Evolutionary conservation across 2,329 filamentous ascomycete species (phyloP), one percentile per base, ranked within the genome.

Genomic region (Phaeophleospora eucalypticola): DNA sequence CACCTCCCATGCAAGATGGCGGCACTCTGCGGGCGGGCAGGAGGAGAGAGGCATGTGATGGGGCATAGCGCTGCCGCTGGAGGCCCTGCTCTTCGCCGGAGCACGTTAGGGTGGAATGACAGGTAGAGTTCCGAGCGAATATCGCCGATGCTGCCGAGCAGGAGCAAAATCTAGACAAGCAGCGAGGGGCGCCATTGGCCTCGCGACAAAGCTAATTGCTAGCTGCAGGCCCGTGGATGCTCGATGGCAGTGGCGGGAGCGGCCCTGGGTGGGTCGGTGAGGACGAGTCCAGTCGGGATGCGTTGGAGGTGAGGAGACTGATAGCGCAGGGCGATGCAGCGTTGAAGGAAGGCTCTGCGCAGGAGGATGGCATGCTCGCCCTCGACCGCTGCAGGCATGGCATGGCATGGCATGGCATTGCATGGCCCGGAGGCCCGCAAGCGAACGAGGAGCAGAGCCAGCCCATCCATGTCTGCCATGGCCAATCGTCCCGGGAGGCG

Each of bases 121-220:
- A 43, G 42, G 47, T 19, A 44, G 29, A 34, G 46, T 32, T 19
- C 44, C 43, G 50, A 49, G 51, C 34, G 52, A 46, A 49, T 58
- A 53, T 58, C 59, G 55, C 57, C 59, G 59, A 58, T 52, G 45
- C 38, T 47, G 21, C 53, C 56, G 53, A 48, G 17, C 38, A 51
- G 47, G 47, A 44, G 48, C 51, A 52, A 47, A 51, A 51, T 58
- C 56, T 56, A 56, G 53, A 57, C 54, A 49, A 45, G 43, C 38
- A 51, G 37, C 39, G 48, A 34, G 29, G 43, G 41, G 48, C 48
- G 55, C 59, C 56, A 63, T 63, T 63, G 62, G 61, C 52, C 49
- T 60, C 52, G 43, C 32, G 34, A 27, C 32, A 59, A 58, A 61
- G 59, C 61, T 65, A 65, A 54, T 45, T 29, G 49, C 52, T 63